Conservation (phyloP, 2,329 filamentous ascomycete genomes). For the Claviceps capensis region DNA sequence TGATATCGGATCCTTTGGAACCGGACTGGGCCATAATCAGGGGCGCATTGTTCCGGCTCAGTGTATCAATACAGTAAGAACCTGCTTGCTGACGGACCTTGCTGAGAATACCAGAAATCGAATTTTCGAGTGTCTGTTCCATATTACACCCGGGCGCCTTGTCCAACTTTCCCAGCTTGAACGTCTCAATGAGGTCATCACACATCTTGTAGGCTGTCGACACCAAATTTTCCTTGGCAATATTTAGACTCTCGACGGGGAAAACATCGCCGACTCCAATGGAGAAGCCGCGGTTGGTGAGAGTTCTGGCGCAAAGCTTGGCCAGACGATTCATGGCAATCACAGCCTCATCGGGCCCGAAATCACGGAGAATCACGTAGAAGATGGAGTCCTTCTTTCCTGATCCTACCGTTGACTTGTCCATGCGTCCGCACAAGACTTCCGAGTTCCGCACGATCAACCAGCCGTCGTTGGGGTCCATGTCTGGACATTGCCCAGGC, state of each 20-base stretch:
- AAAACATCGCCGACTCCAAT: conserved; percentile 94
- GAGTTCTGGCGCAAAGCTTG: conserved; percentile 74
- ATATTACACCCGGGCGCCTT: conserved; percentile 83
- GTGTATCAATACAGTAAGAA: conserved; percentile 74
- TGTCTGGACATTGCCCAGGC: conserved; percentile 45
- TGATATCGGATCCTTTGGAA: conserved; percentile 93
- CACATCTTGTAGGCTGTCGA: conserved; percentile 65
- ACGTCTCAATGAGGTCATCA: conserved; percentile 70
- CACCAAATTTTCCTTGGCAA: conserved; percentile 64
- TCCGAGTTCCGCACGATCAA: conserved; percentile 91
- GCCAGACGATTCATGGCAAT: conserved; percentile 88
- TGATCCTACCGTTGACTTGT: conserved; percentile 92
- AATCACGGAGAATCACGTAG: conserved; percentile 92
- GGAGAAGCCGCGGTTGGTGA: conserved; percentile 87
- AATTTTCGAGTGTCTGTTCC: conserved; percentile 82
- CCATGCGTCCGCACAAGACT: conserved; percentile 94
- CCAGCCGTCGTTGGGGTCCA: conserved; percentile 81
- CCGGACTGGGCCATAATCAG: conserved; percentile 95
- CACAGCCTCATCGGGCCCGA: conserved; percentile 76
- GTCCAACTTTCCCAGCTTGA: conserved; percentile 66
- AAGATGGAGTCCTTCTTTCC: conserved; percentile 98
- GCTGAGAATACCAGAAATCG: conserved; percentile 80
- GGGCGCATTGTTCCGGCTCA: conserved; percentile 85
- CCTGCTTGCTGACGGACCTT: conserved; percentile 86
- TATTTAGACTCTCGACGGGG: conserved; percentile 56